These are phyloP conservation scores for Thelephora aurantiotincta DNA, from an alignment of 768 basidiomycete species.

Conservation along the genomic window DNA sequence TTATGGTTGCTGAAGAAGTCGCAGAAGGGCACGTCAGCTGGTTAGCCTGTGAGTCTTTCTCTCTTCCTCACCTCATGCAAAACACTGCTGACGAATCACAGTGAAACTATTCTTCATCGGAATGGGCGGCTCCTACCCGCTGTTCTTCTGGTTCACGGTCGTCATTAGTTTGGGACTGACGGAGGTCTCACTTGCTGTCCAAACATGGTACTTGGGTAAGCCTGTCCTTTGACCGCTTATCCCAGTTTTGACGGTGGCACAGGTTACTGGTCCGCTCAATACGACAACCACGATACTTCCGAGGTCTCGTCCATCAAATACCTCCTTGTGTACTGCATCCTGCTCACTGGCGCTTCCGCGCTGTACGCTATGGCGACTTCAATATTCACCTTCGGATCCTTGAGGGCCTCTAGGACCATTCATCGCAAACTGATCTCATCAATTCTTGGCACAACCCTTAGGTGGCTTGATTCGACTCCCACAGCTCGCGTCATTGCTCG, in stretches of 20 bases:
- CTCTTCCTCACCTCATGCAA: neutral
- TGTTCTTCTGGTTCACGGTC: conserved; percentile 19
- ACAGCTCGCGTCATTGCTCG: conserved; percentile 49
- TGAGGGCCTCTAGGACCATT: conserved; percentile 40
- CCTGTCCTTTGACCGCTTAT: neutral
- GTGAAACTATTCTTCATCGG: conserved; percentile 16
- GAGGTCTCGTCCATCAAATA: conserved; percentile 29
- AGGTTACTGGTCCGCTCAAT: conserved; percentile 27
- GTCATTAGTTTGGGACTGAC: conserved; percentile 11
- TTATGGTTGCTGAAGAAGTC: conserved; percentile 55
- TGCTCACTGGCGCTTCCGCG: conserved; percentile 19
- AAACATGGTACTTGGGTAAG: conserved; percentile 28
- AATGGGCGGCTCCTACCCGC: conserved; percentile 12
- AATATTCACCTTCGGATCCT: conserved; percentile 29
- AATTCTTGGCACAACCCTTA: conserved; percentile 44
- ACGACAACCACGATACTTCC: conserved; percentile 18
- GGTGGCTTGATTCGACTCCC: conserved; percentile 37
- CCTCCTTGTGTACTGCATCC: conserved; percentile 25
- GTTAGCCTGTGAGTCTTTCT: conserved; percentile 18
- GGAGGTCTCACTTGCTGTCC: conserved; percentile 12
- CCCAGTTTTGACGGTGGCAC: neutral
- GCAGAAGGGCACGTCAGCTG: conserved; percentile 44
- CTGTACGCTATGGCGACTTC: conserved; percentile 22
- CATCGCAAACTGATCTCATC: conserved; percentile 37
- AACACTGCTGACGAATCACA: conserved; percentile 8